Evolutionary conservation across 768 basidiomycete genomes (phyloP), one percentile per base, ranked within the genome.

Genomic region (Podaxis pistillaris): DNA sequence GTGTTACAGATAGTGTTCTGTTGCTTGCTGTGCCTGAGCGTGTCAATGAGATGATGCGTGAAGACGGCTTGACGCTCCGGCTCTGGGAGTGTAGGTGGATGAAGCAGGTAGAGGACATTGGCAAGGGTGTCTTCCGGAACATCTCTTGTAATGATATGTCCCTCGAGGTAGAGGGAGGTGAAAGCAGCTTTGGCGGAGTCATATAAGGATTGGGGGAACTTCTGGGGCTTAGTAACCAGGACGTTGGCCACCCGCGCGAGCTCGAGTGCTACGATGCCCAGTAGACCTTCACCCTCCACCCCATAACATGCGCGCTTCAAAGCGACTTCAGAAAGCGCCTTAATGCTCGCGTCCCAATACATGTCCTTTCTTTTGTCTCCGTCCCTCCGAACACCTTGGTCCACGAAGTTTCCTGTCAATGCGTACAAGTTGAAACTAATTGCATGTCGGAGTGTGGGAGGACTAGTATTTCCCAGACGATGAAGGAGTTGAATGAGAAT

Each of bases 31-130:
- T 63, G 66, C 22, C 69, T 63, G 13, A 80, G 62, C 1, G 72
- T 76, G 33, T 71, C 65, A 1, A 77, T 63, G 0, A 79, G 66
- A 0, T 66, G 67, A 38, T 71, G 68, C 2, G 75, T 73, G 51
- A 79, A 74, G 5, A 65, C 49, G 1, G 73, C 70, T 37, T 69
- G 70, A 13, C 73, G 71, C 3, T 68, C 58, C 15, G 64, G 41
- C 2, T 69, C 60, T n/a, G 75, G 64, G 24, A 67, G 64, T 0
- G 60, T 65, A 0, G 70, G 71, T 17, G 78, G 77, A 60, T 74
- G 72, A 3, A 79, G 69, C 9, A 79, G 70, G 51, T 78, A 75
- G 1, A 79, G 69, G 1, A 77, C 73, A 56, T 80, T 74, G 2
- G 72, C 73, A 7, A 79, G 71, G 30, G 71, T 66, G 19, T 60